Conservation (phyloP, 179 eudicot genomes). For the Drosera spatulata region DNA sequence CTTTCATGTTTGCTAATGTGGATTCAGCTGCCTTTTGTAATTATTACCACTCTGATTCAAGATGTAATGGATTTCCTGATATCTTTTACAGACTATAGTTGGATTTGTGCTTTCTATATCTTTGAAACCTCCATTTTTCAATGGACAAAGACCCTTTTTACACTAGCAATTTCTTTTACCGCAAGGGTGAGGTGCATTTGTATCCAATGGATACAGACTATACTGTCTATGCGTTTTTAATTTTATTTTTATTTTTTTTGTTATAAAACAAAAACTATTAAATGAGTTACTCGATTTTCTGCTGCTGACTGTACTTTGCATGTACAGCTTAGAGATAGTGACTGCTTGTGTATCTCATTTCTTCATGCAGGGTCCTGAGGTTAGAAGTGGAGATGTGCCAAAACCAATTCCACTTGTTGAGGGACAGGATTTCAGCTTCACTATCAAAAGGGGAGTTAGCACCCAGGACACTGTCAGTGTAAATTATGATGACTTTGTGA, state of each 20-base stretch:
- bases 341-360: conserved; percentile 9
- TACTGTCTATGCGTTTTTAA: not conserved
- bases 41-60: no score
- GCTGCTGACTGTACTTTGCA: conserved; percentile 3
- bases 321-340: not conserved
- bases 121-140: no score
- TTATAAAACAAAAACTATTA: no score
- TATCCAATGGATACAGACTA: not conserved
- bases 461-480: conserved; percentile 84
- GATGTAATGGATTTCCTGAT: no score
- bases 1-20: no score
- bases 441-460: conserved; percentile 83
- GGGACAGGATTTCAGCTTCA: conserved; percentile 90
- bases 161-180: no score
- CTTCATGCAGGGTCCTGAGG: conserved; percentile 85
- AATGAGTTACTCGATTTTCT: not conserved
- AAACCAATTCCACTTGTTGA: conserved; percentile 69
- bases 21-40: no score
- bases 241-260: not conserved
- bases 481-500: conserved; percentile 90
- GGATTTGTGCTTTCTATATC: no score
- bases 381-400: conserved; percentile 97
- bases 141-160: no score
- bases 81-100: no score
- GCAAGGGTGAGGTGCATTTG: no score